A percentile compares a stretch with the other conserved stretches of the same genome.
These are phyloP conservation scores for Beauveria rudraprayagi DNA, from an alignment of 2,329 filamentous ascomycete species.

Conservation along the genomic window DNA sequence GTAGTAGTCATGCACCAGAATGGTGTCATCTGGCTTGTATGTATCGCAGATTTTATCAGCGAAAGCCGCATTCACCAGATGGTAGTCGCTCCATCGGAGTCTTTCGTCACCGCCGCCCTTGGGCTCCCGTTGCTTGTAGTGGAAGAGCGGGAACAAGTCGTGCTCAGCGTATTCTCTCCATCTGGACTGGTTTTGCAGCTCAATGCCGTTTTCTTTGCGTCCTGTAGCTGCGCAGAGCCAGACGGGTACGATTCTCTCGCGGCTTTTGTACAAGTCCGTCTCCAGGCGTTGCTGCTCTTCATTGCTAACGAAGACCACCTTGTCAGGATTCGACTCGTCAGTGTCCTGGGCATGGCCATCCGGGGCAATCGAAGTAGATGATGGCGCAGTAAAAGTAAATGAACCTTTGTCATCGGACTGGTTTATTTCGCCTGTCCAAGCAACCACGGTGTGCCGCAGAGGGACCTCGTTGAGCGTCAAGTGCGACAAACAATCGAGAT, in stretches of 20 bases:
- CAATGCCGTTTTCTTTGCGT: constrained; percentile 55
- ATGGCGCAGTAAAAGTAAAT: constrained; percentile 20
- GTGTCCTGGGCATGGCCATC: constrained; percentile 49
- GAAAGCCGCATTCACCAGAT: constrained; percentile 84
- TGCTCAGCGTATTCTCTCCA: constrained; percentile 90
- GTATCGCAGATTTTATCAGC: constrained; percentile 79
- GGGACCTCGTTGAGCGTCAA: constrained; percentile 73
- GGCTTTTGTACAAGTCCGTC: constrained; percentile 60
- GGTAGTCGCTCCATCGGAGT: constrained; percentile 84
- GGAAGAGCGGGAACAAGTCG: constrained; percentile 84
- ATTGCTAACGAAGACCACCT: constrained; percentile 52
- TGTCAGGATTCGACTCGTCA: neutral
- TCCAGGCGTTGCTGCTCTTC: constrained; percentile 68
- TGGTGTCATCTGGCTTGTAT: constrained; percentile 86
- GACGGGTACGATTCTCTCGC: constrained; percentile 72
- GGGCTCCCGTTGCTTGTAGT: constrained; percentile 91
- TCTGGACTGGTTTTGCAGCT: constrained; percentile 70
- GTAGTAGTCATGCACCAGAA: constrained; percentile 92
- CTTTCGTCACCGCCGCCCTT: constrained; percentile 78
- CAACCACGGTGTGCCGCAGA: constrained; percentile 87
- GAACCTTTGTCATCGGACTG: constrained; percentile 16
- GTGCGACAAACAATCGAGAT: constrained; percentile 85
- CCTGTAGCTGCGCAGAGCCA: constrained; percentile 79
- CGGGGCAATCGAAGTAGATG: constrained; percentile 31
- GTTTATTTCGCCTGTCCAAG: constrained; percentile 87